A percentile compares a stretch with the other conserved stretches of the same genome.
phyloP scores from a whole-genome alignment of 805 yeast species.

The Ogataea methanolica region DNA sequence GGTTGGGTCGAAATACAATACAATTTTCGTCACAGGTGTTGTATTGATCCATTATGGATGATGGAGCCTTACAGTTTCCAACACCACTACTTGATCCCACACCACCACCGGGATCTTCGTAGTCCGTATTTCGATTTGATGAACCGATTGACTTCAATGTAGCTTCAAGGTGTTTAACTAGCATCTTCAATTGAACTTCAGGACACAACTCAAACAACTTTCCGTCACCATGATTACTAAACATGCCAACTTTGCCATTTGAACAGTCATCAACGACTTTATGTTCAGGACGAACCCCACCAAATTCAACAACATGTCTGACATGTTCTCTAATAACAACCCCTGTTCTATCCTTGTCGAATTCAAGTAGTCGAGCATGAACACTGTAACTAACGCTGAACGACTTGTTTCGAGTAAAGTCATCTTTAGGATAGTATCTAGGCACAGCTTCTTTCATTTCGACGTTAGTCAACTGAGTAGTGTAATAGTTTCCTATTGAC shows the following conservation, averaged over 20 bases:
- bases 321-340: conserved; percentile 10
- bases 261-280: not conserved
- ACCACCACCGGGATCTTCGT: too few species aligned
- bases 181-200: not conserved
- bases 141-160: not conserved
- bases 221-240: not conserved
- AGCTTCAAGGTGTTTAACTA: not conserved
- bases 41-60: too few species aligned
- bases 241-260: not conserved
- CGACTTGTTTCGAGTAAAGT: conserved; percentile 1
- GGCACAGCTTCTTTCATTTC: not conserved
- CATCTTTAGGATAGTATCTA: not conserved
- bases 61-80: too few species aligned
- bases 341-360: conserved; percentile 2
- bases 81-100: too few species aligned
- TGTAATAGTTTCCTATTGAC: conserved; percentile 14
- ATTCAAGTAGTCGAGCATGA: conserved; percentile 11
- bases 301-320: conserved; percentile 13
- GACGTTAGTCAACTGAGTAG: not conserved
- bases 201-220: not conserved
- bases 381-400: conserved; percentile 12
- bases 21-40: too few species aligned
- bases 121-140: too few species aligned
- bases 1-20: too few species aligned
- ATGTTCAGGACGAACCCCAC: not conserved